Evolutionary conservation across 2,329 filamentous ascomycete species (phyloP), one percentile per base, ranked within the genome.

Genomic region (Ophiostoma pallidulum): DNA sequence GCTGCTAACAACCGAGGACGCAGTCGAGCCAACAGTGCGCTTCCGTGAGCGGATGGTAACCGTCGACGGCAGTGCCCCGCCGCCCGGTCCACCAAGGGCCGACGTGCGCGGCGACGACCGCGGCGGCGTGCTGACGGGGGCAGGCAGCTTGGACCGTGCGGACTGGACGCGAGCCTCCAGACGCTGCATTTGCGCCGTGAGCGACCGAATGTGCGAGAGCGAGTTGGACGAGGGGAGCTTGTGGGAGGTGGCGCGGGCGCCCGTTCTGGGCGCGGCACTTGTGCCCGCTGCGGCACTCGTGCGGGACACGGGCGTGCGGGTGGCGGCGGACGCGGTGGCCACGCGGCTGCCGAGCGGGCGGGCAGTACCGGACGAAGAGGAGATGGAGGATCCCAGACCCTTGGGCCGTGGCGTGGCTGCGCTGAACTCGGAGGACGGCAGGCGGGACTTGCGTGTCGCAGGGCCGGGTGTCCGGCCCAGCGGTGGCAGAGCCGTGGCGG

Each of bases 121-220:
- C 16, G 90, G 88, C 4, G 90, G 89, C 0, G 85, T 92, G 47
- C 72, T 75, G 8, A 79, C 74, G 3, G 90, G 87, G 2, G 84
- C 87, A 3, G 92, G 92, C 18, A 98, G 77, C 66, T 92, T 95
- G 33, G 91, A 96, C 56, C 89, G 82, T 16, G 84, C 92, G 20
- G 84, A 88, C 52, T 97, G 89, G 9, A 98, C 91, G 38, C 92
- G 80, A 53, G 92, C 87, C 64, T 97, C 92, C 52, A 98, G 81
- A 56, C 88, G 86, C 66, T 96, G 88, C 89, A 97, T 96, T 67
- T 97, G 92, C 24, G 88, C 90, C 50, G 94, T 95, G 54, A 98
- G 80, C 26, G 84, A 85, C 54, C 91, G 87, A 59, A 98, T 94
- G 63, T 98, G 92, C 55, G 86, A 85, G 42, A 98, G 78, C 2